phyloP scores from a whole-genome alignment of 1,139 yeast genomes.

The Suhomyces kunorum region DNA sequence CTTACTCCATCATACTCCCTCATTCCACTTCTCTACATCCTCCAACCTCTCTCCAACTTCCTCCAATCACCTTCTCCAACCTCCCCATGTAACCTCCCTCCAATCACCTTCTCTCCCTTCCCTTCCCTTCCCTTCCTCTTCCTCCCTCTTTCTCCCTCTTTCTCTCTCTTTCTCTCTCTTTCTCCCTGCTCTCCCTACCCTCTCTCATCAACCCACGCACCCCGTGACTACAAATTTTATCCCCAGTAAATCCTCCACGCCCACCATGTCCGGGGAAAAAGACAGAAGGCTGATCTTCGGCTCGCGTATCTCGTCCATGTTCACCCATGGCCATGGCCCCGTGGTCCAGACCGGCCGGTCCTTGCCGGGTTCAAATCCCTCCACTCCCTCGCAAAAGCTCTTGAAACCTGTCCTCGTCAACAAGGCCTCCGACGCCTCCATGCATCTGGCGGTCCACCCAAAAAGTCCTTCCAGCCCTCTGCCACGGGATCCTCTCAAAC shows the following conservation, averaged over 20 bases:
- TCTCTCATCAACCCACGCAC: conserved; percentile 1
- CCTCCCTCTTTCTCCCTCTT: not conserved
- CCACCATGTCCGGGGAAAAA: conserved; percentile 13
- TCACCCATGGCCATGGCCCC: conserved; percentile 19
- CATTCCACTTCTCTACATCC: too few species aligned
- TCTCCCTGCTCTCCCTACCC: not conserved
- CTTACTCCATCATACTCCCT: too few species aligned
- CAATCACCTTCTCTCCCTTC: too few species aligned
- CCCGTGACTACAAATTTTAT: conserved; percentile 1
- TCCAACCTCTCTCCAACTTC: too few species aligned
- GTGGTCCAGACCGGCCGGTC: not conserved
- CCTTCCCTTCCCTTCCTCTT: not conserved
- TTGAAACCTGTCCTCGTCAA: conserved; percentile 10
- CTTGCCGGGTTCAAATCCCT: not conserved
- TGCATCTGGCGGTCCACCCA: conserved; percentile 6
- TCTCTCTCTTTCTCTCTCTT: too few species aligned
- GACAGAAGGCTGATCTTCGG: conserved; percentile 25
- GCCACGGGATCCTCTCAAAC: conserved; percentile 2
- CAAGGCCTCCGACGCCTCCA: conserved; percentile 12
- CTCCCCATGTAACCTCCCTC: too few species aligned
- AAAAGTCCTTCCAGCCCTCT: conserved; percentile 6
- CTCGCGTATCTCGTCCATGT: conserved; percentile 31
- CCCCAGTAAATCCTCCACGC: not conserved
- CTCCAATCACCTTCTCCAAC: too few species aligned
- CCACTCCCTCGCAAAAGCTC: conserved; percentile 5